phyloP scores from a whole-genome alignment of 2,329 filamentous ascomycete genomes.

The Xylariaceae sp. region DNA sequence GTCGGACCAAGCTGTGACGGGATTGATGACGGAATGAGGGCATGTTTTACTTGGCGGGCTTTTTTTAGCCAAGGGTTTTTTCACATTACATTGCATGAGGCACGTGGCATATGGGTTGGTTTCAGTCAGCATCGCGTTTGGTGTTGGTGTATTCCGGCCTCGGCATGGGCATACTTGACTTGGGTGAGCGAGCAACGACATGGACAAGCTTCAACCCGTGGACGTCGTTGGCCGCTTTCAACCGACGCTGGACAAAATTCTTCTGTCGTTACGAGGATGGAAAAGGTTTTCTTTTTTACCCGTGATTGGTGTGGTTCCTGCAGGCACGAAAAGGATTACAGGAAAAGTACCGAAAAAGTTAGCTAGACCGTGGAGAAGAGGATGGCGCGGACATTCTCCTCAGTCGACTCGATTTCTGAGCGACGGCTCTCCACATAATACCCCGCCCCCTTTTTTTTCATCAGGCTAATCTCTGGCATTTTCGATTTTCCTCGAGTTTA shows the following conservation, averaged over 20 bases:
- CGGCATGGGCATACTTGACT: constrained; percentile 27
- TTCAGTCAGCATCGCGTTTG: constrained; percentile 32
- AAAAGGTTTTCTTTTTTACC: constrained; percentile 4
- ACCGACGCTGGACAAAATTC: constrained; percentile 4
- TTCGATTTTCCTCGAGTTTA: neutral
- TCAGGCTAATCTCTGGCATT: neutral
- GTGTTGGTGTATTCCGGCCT: constrained; percentile 28
- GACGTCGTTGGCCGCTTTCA: constrained; percentile 1
- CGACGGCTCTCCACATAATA: constrained; percentile 17
- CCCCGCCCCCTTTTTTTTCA: constrained; percentile 8
- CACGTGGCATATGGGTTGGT: constrained; percentile 24
- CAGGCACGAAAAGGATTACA: constrained; percentile 16
- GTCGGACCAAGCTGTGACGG: constrained; percentile 13
- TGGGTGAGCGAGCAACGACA: constrained; percentile 11
- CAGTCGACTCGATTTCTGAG: constrained; percentile 9
- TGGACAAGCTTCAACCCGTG: neutral
- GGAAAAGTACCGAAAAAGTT: constrained; percentile 16
- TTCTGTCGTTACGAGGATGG: constrained; percentile 10
- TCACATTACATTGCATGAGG: constrained; percentile 26
- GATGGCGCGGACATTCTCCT: constrained; percentile 1
- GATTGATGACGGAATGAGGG: constrained; percentile 25
- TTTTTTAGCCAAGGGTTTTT: constrained; percentile 14
- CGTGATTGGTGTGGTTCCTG: constrained; percentile 14
- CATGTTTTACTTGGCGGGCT: constrained; percentile 17
- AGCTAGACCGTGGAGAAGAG: constrained; percentile 16